Conservation (phyloP, 208 protist genomes). For the Leishmania martiniquensis region DNA sequence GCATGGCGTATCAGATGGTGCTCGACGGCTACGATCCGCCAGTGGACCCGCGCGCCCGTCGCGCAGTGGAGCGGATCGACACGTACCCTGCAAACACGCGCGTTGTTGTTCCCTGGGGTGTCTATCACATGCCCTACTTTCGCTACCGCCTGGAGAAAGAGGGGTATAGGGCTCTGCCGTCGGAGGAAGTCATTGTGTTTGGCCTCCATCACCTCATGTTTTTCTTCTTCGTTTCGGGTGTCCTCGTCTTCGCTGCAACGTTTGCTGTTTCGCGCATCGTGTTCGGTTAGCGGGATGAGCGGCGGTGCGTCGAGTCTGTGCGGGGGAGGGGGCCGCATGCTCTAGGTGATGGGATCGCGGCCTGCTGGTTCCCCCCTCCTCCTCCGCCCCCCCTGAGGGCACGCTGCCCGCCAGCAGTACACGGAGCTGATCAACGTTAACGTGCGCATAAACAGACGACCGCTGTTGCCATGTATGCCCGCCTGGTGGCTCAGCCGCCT, state of each 20-base stretch:
- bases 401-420: neutral
- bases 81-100: conserved; percentile 65
- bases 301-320: neutral
- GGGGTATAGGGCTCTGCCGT: conserved; percentile 52
- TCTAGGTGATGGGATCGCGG: neutral
- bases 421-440: neutral
- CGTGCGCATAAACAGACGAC: neutral
- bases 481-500: neutral
- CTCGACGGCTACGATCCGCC: conserved; percentile 71
- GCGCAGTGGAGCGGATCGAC: conserved; percentile 76
- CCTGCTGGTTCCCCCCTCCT: too few species aligned
- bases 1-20: conserved; percentile 89
- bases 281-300: conserved; percentile 18
- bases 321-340: too few species aligned
- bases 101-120: conserved; percentile 75
- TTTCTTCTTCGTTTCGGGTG: conserved; percentile 30
- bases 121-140: conserved; percentile 90
- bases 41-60: conserved; percentile 79
- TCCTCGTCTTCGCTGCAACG: conserved; percentile 40
- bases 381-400: neutral
- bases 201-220: conserved; percentile 55
- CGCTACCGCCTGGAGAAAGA: conserved; percentile 68
- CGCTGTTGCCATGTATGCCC: neutral
- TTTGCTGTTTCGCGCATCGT: conserved; percentile 46
- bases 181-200: conserved; percentile 71